Conservation (phyloP, 768 basidiomycete genomes). For the Suillus sp. region DNA sequence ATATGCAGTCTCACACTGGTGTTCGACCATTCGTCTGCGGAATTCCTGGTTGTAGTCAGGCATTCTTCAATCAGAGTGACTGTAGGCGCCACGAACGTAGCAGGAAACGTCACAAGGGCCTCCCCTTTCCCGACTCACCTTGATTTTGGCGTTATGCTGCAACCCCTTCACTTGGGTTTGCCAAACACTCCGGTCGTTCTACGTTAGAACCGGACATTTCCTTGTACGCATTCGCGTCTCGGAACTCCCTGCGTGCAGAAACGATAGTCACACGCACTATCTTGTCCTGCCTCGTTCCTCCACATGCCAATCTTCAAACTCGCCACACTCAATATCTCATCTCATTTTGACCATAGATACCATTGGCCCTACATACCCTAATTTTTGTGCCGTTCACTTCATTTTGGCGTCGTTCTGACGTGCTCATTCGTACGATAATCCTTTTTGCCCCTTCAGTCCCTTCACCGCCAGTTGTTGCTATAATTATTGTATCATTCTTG, state of each 20-base stretch:
- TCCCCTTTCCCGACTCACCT: conserved; percentile 9
- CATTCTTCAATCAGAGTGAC: conserved; percentile 35
- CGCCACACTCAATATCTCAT: not conserved
- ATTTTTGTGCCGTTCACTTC: conserved; percentile 5
- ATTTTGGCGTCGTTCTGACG: not conserved
- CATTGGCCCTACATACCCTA: conserved; percentile 7
- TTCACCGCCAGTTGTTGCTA: not conserved
- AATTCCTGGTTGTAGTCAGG: conserved; percentile 29
- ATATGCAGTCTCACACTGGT: conserved; percentile 32
- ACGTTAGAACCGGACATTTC: not conserved
- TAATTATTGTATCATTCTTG: not conserved
- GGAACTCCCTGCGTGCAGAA: not conserved
- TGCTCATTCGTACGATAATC: not conserved
- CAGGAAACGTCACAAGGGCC: conserved; percentile 32
- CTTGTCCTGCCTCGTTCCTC: not conserved
- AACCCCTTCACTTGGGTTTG: not conserved
- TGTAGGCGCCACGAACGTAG: conserved; percentile 38
- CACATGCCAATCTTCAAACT: not conserved
- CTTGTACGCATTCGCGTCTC: not conserved
- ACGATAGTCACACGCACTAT: not conserved
- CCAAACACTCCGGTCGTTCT: not conserved
- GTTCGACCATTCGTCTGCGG: conserved; percentile 27
- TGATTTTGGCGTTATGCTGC: not conserved
- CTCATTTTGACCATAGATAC: not conserved
- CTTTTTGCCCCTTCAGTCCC: not conserved